Conservation (phyloP, 352 stramenopile species). For the Aphanomyces astaci region DNA sequence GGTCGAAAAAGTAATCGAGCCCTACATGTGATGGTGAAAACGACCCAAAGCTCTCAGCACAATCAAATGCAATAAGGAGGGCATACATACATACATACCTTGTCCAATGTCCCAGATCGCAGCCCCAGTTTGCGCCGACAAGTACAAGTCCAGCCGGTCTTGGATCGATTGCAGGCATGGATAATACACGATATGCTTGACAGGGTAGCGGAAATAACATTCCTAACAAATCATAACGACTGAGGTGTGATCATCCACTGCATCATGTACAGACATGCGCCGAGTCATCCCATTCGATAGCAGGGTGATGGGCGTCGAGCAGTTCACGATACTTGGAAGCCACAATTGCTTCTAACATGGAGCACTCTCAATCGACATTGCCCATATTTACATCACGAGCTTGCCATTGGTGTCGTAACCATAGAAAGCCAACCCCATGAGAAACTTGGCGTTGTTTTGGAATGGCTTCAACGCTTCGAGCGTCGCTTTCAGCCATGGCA, state of each 20-base stretch:
- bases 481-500: conserved; percentile 55
- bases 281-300: conserved; percentile 27
- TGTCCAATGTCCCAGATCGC: conserved; percentile 77
- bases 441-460: conserved; percentile 33
- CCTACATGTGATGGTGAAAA: conserved; percentile 30
- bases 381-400: neutral
- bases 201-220: conserved; percentile 51
- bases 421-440: conserved; percentile 74
- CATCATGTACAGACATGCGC: no score
- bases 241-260: no score
- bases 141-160: conserved; percentile 53
- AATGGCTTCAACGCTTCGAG: conserved; percentile 35
- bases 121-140: conserved; percentile 37
- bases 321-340: conserved; percentile 25
- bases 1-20: conserved; percentile 73
- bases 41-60: no score
- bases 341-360: conserved; percentile 27
- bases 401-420: conserved; percentile 66
- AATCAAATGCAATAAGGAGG: no score
- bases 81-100: no score
- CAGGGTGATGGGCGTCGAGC: conserved; percentile 8
- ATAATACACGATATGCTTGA: conserved; percentile 52
- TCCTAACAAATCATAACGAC: conserved; percentile 34
- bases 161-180: conserved; percentile 76
- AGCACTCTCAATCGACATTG: neutral